Evolutionary conservation across 108 stramenopile genomes (phyloP).

Genomic region (Conticribra weissflogii): DNA sequence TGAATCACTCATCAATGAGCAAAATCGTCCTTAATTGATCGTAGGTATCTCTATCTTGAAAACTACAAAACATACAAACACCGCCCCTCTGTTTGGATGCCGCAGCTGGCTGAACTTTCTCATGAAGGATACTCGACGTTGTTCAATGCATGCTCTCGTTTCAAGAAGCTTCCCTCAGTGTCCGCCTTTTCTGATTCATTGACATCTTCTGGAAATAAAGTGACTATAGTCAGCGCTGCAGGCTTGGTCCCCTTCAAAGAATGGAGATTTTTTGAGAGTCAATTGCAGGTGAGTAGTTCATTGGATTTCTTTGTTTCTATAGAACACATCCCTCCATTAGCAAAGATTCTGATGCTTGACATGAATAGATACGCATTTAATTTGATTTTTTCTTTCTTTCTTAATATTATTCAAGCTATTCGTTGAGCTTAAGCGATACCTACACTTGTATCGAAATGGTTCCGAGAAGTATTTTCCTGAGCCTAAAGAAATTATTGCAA

Average conservation of each 20-base stretch:
- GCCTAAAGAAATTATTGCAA: conserved; percentile 22
- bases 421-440: conserved; percentile 55
- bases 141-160: conserved; percentile 59
- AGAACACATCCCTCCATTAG: background rate
- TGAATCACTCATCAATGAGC: no score
- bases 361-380: background rate
- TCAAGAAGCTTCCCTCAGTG: conserved; percentile 34
- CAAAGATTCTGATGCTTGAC: background rate
- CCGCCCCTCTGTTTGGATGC: conserved; percentile 77
- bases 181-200: conserved; percentile 2
- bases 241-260: conserved; percentile 67
- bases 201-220: background rate
- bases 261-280: conserved; percentile 74
- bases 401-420: conserved; percentile 27
- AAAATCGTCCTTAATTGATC: no score
- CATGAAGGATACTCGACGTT: conserved; percentile 49
- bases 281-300: conserved; percentile 37
- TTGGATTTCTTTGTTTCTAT: background rate
- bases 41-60: conserved; percentile 60
- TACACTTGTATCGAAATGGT: conserved; percentile 43
- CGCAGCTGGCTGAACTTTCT: conserved; percentile 59
- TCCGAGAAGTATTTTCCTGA: conserved; percentile 52
- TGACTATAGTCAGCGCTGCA: no score
- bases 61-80: conserved; percentile 37
- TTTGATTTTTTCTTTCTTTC: background rate